These are phyloP conservation scores for Emmonsia crescens DNA, from an alignment of 2,329 filamentous ascomycete species.

Conservation along the genomic window DNA sequence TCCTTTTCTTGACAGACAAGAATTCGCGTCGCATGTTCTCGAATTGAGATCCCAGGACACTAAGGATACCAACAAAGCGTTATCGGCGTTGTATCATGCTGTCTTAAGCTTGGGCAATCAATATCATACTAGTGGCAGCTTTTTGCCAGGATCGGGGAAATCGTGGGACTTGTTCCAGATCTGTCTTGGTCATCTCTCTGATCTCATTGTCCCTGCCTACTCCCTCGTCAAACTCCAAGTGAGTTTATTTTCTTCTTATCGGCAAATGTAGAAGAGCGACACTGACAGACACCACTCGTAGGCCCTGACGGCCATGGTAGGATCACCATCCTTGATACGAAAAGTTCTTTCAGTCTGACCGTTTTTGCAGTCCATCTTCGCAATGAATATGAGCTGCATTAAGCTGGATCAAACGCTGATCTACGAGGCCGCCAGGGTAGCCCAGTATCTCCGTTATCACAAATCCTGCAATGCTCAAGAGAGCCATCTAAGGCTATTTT, in stretches of 20 bases:
- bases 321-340: background rate
- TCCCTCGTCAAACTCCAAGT: background rate
- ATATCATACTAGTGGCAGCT: background rate
- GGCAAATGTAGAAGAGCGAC: background rate
- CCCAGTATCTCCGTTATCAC: conserved; percentile 21
- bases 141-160: background rate
- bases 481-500: background rate
- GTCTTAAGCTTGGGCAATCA: background rate
- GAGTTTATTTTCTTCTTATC: background rate
- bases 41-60: background rate
- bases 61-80: background rate
- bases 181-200: conserved; percentile 2
- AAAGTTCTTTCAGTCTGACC: background rate
- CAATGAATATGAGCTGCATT: conserved; percentile 25
- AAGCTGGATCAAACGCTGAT: conserved; percentile 25
- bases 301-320: background rate
- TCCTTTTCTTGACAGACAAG: conserved; percentile 30
- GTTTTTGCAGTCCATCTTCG: conserved; percentile 27
- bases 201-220: background rate
- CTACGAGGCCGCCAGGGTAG: conserved; percentile 27
- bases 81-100: background rate
- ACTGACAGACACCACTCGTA: background rate
- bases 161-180: conserved; percentile 27
- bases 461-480: conserved; percentile 14
- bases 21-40: conserved; percentile 26